Conservation (phyloP, 805 yeast species). For the Saccharomyces kudriavzevii region DNA sequence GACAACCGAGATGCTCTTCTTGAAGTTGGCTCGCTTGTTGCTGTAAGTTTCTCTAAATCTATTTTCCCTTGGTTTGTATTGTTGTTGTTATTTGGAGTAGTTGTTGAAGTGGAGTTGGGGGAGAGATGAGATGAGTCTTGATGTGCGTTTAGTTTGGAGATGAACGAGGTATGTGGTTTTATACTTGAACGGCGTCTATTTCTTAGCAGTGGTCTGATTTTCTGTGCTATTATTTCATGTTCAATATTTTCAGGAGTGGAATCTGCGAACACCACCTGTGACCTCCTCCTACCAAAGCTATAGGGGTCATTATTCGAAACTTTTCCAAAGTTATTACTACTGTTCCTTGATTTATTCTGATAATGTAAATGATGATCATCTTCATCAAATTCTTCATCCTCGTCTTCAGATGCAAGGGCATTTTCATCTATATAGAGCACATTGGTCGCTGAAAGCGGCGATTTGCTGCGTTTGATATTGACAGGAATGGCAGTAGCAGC, state of each 20-base stretch:
- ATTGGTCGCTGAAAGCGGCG: slow-evolving; percentile 5
- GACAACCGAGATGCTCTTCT: slow-evolving; percentile 34
- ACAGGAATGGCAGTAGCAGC: background rate
- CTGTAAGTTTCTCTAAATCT: slow-evolving; percentile 10
- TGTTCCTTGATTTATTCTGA: slow-evolving; percentile 5
- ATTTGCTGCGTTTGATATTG: background rate
- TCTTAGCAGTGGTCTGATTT: slow-evolving; percentile 9
- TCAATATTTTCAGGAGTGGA: slow-evolving; percentile 15
- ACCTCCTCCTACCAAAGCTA: slow-evolving; percentile 13
- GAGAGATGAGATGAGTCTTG: background rate
- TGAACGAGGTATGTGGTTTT: background rate
- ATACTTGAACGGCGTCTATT: slow-evolving; percentile 1
- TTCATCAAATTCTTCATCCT: slow-evolving; percentile 19
- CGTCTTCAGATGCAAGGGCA: slow-evolving; percentile 29
- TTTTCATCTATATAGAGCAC: slow-evolving; percentile 36
- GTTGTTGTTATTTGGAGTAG: slow-evolving; percentile 6
- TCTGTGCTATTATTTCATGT: slow-evolving; percentile 11
- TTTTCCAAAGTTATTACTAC: background rate
- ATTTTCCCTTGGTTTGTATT: slow-evolving; percentile 8
- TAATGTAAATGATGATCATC: background rate
- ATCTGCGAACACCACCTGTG: slow-evolving; percentile 23
- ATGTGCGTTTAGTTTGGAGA: background rate
- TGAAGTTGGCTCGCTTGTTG: slow-evolving; percentile 13
- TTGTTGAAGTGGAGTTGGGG: slow-evolving; percentile 3
- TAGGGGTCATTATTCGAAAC: slow-evolving; percentile 1